Evolutionary conservation across 176 grass and related monocot genomes (phyloP).

Genomic region (Chloris gayana): DNA sequence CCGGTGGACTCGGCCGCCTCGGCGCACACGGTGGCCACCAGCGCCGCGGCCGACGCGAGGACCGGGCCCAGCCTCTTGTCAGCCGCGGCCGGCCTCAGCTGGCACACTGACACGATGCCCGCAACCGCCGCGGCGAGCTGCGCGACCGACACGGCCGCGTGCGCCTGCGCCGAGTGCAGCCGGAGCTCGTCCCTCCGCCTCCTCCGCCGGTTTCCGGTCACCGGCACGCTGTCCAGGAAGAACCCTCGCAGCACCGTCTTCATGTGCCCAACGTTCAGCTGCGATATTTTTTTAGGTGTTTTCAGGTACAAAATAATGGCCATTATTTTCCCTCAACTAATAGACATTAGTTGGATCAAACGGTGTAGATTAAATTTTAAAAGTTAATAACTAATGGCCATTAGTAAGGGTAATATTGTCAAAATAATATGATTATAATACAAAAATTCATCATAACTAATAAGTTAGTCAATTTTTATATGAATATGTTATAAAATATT

Average conservation of each 20-base stretch:
- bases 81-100: conserved; percentile 28
- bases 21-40: conserved; percentile 89
- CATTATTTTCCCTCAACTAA: too few relatives aligned
- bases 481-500: too few relatives aligned
- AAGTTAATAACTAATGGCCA: too few relatives aligned
- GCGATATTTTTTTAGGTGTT: too few relatives aligned
- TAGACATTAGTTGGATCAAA: too few relatives aligned
- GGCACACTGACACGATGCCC: conserved; percentile 54
- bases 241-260: conserved; percentile 57
- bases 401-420: too few relatives aligned
- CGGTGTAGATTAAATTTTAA: too few relatives aligned
- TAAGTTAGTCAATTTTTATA: too few relatives aligned
- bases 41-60: conserved; percentile 67
- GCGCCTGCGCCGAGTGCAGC: conserved; percentile 73
- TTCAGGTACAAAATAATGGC: too few relatives aligned
- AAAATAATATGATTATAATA: too few relatives aligned
- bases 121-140: conserved; percentile 74
- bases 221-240: conserved; percentile 55
- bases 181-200: conserved; percentile 61
- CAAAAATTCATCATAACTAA: too few relatives aligned
- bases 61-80: conserved; percentile 49
- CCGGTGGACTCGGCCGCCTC: conserved; percentile 74
- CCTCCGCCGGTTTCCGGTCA: conserved; percentile 46
- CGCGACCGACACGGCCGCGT: conserved; percentile 76
- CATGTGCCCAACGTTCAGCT: conserved; percentile 61